Evolutionary conservation across 2,329 filamentous ascomycete genomes (phyloP), one percentile per base, ranked within the genome.

Genomic region (Coniosporium tulheliwenetii): DNA sequence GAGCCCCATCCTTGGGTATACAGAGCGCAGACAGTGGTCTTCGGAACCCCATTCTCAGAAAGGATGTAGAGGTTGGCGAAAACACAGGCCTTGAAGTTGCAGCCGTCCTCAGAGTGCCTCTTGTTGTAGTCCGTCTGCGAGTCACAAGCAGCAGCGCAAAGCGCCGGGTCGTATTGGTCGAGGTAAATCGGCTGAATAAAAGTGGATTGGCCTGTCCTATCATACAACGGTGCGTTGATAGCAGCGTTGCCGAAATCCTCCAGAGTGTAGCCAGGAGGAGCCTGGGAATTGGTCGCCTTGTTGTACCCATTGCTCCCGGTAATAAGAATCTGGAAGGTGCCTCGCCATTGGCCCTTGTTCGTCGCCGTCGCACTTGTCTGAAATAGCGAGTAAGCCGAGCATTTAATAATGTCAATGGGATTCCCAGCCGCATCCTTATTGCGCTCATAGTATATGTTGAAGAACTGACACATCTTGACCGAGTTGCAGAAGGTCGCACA

Each of bases 221-320:
- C 33, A 10, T 35, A 35, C 12, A 35, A 7, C 14, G 33, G 33
- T 10, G 33, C 33, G 10, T 35, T 35, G 33, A 35, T 35, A 15
- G 12, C 33, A 15, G 33, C 33, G 14, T 10, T 35, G 12, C 12
- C 12, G 12, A 35, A n/a, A 15, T 35, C 33, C 19, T 26, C 19
- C 33, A 35, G 12, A 15, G 42, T 47, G 47, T 46, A 51, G 29
- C 42, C 42, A 33, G 37, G 36, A 29, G 42, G 43, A 15, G 46
- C 29, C 8, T 43, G 39, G 2, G 49, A 48, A 14, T 45, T 36
- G 32, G 46, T 43, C 29, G 44, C 41, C 37, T 49, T 49, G 42
- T 46, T 47, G 48, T 49, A 53, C 5, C 61, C 64, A 41, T 66
- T 65, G 33, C 58, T 64, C 10, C 57, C 64, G 16, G 62, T 55